phyloP scores from a whole-genome alignment of 1,284 basidiomycete genomes.

The Ceratobasidium sp. region DNA sequence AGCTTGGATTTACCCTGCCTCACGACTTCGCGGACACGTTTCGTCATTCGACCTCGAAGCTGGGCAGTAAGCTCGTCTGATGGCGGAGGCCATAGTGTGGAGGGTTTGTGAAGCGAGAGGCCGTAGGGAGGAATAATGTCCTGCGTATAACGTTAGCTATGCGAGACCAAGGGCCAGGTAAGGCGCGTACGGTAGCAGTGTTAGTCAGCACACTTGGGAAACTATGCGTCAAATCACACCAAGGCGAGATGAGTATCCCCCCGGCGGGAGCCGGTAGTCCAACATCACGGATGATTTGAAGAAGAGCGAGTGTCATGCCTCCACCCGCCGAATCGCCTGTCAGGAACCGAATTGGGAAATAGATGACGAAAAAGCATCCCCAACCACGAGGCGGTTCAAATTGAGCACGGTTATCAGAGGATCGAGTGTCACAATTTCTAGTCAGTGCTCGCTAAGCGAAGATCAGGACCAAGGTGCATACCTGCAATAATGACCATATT shows the following conservation, averaged over 20 bases:
- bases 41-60: not conserved
- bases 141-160: conserved; percentile 47
- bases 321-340: conserved; percentile 91
- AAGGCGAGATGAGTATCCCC: conserved; percentile 40
- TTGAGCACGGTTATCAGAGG: not conserved
- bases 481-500: conserved; percentile 85
- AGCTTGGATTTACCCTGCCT: conserved; percentile 12
- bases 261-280: conserved; percentile 61
- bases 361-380: not conserved
- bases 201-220: conserved; percentile 50
- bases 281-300: conserved; percentile 78
- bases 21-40: conserved; percentile 18
- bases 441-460: not conserved
- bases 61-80: conserved; percentile 22
- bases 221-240: conserved; percentile 53
- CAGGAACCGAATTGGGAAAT: not conserved
- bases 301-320: conserved; percentile 80
- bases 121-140: conserved; percentile 69
- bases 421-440: conserved; percentile 24
- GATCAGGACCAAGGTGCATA: not conserved
- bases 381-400: conserved; percentile 50
- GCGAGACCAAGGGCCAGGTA: conserved; percentile 8
- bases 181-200: conserved; percentile 55
- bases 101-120: conserved; percentile 81
- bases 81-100: conserved; percentile 90